Evolutionary conservation across 805 yeast species (phyloP).

Genomic region (Saccharomycopsis sp.): DNA sequence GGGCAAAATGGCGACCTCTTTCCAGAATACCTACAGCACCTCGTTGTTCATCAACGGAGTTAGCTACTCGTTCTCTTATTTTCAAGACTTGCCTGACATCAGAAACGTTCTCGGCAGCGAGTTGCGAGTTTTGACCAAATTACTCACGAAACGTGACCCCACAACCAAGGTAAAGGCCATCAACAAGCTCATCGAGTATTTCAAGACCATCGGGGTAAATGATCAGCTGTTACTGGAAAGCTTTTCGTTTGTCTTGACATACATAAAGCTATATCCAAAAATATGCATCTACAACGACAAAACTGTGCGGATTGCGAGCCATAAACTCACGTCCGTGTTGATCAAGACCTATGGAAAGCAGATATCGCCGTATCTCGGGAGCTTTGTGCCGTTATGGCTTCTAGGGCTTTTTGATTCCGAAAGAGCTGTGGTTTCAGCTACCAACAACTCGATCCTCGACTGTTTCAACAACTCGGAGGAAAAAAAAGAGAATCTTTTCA

Average conservation of each 20-base stretch:
- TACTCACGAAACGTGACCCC: slow-evolving; percentile 10
- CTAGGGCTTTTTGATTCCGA: slow-evolving; percentile 17
- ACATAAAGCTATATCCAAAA: slow-evolving; percentile 15
- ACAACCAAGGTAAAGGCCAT: slow-evolving; percentile 17
- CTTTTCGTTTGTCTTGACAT: slow-evolving; percentile 12
- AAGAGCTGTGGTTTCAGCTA: slow-evolving; percentile 9
- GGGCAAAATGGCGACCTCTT: not conserved
- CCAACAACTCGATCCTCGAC: slow-evolving; percentile 4
- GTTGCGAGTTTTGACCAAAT: slow-evolving; percentile 10
- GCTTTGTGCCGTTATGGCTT: slow-evolving; percentile 18
- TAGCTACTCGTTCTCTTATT: slow-evolving; percentile 8
- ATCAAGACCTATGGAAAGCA: slow-evolving; percentile 10
- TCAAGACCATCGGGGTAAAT: not conserved
- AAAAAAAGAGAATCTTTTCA: slow-evolving; percentile 8
- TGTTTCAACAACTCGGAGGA: slow-evolving; percentile 8
- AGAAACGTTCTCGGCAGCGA: slow-evolving; percentile 3
- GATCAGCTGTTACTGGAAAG: not conserved
- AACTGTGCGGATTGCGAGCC: slow-evolving; percentile 9
- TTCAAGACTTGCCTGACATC: slow-evolving; percentile 9
- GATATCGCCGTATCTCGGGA: slow-evolving; percentile 7
- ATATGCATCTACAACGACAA: slow-evolving; percentile 19
- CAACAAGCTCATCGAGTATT: slow-evolving; percentile 4
- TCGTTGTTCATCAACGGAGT: not conserved
- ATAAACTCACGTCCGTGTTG: slow-evolving; percentile 7
- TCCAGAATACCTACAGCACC: not conserved